phyloP scores from a whole-genome alignment of 371 early-diverging fungal species.

The Parasitella parasitica region DNA sequence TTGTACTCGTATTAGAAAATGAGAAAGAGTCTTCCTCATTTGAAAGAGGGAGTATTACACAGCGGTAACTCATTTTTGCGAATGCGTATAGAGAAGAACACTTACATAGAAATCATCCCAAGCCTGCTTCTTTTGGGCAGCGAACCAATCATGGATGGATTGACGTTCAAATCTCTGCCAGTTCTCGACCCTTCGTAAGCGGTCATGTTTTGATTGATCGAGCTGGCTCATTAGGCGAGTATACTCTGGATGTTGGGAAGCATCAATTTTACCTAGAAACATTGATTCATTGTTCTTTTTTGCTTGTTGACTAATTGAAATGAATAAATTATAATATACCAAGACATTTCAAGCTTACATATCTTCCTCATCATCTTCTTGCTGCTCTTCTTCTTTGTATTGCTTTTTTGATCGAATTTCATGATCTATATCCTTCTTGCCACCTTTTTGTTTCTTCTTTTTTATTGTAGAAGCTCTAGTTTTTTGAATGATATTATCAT shows the following conservation, averaged over 20 bases:
- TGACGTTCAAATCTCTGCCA: slow-evolving; percentile 26
- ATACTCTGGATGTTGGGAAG: slow-evolving; percentile 29
- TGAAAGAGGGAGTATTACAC: background rate
- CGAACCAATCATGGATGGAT: slow-evolving; percentile 30
- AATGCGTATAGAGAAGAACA: background rate
- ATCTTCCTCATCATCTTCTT: background rate
- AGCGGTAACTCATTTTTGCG: background rate
- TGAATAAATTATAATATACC: background rate
- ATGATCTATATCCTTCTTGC: slow-evolving; percentile 8
- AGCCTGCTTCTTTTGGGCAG: slow-evolving; percentile 30
- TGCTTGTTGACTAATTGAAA: background rate
- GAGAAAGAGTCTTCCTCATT: background rate
- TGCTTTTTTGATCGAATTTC: slow-evolving; percentile 4
- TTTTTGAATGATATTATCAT: slow-evolving; percentile 3
- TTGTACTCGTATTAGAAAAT: background rate
- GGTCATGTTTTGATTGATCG: slow-evolving; percentile 22
- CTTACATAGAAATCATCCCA: slow-evolving; percentile 36
- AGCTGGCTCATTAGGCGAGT: slow-evolving; percentile 23
- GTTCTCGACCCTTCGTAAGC: slow-evolving; percentile 16
- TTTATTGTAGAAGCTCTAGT: background rate
- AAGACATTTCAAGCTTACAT: background rate
- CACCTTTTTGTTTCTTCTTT: slow-evolving; percentile 18
- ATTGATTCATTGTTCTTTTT: slow-evolving; percentile 2
- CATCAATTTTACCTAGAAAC: slow-evolving; percentile 6
- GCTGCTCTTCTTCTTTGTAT: background rate